Percentiles rank a stretch among this genome's conserved stretches.
Evolutionary conservation across 768 basidiomycete genomes (phyloP).

Genomic region (Xanthoconium stramineum): DNA sequence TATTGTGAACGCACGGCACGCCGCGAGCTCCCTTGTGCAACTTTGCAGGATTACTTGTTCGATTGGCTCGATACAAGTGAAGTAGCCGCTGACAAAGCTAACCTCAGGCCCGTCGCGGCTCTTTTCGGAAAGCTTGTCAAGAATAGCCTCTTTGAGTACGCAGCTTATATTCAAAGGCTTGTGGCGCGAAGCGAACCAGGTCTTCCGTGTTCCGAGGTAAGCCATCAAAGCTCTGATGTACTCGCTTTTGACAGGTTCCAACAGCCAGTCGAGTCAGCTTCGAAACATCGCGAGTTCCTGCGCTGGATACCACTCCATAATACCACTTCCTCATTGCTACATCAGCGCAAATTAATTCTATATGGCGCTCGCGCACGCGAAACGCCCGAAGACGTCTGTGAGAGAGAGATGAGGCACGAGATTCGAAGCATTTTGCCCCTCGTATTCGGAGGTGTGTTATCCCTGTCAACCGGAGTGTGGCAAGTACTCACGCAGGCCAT

Average conservation of each 20-base stretch:
- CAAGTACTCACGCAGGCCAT: conserved; percentile 6
- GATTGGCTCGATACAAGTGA: conserved; percentile 75
- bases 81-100: conserved; percentile 53
- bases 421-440: conserved; percentile 61
- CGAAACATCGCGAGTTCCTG: conserved; percentile 68
- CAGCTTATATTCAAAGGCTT: conserved; percentile 73
- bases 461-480: background rate
- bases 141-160: conserved; percentile 69
- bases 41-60: conserved; percentile 74
- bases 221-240: conserved; percentile 3
- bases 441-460: conserved; percentile 58
- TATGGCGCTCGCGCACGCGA: conserved; percentile 68
- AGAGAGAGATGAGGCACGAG: conserved; percentile 69
- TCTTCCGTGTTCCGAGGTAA: conserved; percentile 51
- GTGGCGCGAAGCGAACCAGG: conserved; percentile 74
- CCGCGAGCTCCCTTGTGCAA: conserved; percentile 55
- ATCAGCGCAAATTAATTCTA: conserved; percentile 66
- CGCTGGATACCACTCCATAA: conserved; percentile 70
- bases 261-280: conserved; percentile 27
- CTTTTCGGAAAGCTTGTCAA: conserved; percentile 73
- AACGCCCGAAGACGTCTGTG: conserved; percentile 67
- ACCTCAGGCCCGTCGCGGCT: conserved; percentile 58
- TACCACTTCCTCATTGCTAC: conserved; percentile 54
- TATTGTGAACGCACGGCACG: conserved; percentile 66
- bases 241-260: background rate